Conservation (phyloP, 2,329 filamentous ascomycete species). For the Botrytis hyacinthi region DNA sequence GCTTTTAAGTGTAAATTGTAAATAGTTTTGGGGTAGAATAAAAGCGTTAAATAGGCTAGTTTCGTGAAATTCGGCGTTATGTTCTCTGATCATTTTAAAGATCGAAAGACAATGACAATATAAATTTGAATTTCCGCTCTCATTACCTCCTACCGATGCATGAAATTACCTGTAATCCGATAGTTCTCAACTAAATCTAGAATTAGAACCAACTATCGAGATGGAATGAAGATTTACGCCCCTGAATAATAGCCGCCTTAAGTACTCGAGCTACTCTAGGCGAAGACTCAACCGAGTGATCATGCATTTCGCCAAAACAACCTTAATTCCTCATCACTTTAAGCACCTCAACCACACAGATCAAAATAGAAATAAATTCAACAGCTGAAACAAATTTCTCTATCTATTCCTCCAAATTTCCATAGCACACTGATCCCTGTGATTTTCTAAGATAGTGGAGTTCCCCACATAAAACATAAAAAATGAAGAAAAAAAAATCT, state of each 20-base stretch:
- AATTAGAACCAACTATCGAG: neutral
- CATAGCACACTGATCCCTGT: too few species aligned
- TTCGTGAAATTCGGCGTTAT: neutral
- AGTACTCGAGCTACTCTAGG: neutral
- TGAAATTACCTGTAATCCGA: neutral
- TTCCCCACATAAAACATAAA: neutral
- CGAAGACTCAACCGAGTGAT: neutral
- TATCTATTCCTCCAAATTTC: too few species aligned
- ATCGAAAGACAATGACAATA: neutral
- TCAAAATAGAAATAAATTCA: too few species aligned
- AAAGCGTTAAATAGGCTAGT: neutral
- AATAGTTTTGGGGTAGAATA: conserved; percentile 3
- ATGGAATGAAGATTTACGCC: neutral
- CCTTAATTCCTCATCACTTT: neutral
- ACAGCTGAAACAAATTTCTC: too few species aligned
- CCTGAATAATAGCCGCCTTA: neutral
- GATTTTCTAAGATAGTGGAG: too few species aligned
- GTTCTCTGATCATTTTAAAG: neutral
- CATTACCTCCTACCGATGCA: neutral
- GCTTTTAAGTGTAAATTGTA: neutral
- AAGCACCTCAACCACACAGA: neutral
- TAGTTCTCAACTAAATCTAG: neutral
- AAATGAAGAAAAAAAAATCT: neutral
- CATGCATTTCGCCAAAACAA: neutral
- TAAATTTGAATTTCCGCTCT: neutral